phyloP scores from a whole-genome alignment of 257 asterid species.

The Vinca minor region DNA sequence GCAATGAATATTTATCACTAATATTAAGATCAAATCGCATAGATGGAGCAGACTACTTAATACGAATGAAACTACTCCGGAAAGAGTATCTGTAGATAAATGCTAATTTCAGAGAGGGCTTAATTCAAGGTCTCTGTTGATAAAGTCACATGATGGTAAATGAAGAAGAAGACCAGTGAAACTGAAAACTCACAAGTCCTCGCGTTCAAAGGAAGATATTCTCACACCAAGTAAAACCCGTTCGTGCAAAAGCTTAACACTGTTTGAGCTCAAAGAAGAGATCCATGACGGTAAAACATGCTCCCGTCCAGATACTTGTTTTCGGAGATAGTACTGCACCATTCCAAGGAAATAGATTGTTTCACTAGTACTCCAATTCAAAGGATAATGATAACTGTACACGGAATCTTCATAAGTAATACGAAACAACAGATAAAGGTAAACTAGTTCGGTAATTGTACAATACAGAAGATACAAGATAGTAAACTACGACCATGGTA shows the following conservation, averaged over 20 bases:
- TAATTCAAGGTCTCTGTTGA: too few species aligned
- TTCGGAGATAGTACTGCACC: constrained; percentile 65
- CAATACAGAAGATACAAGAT: not conserved
- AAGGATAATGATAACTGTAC: not conserved
- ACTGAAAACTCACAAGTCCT: constrained; percentile 62
- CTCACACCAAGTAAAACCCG: constrained; percentile 57
- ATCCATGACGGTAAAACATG: constrained; percentile 79
- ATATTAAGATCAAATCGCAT: not conserved
- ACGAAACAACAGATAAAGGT: not conserved
- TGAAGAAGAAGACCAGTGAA: constrained; percentile 5
- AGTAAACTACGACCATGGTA: not conserved
- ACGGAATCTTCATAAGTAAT: not conserved
- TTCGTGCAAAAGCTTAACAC: constrained; percentile 33
- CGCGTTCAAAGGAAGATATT: constrained; percentile 48
- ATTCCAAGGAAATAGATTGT: constrained; percentile 8
- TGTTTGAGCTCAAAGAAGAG: constrained; percentile 46
- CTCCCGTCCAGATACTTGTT: constrained; percentile 69
- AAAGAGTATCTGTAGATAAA: not conserved
- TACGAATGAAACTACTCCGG: not conserved
- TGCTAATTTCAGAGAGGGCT: too few species aligned
- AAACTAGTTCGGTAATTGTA: not conserved
- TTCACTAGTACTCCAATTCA: not conserved
- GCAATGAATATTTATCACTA: not conserved
- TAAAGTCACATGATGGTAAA: not conserved
- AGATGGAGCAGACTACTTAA: not conserved